Conservation (phyloP, 176 grass and related monocot genomes). For the Triticum dicoccoides region DNA sequence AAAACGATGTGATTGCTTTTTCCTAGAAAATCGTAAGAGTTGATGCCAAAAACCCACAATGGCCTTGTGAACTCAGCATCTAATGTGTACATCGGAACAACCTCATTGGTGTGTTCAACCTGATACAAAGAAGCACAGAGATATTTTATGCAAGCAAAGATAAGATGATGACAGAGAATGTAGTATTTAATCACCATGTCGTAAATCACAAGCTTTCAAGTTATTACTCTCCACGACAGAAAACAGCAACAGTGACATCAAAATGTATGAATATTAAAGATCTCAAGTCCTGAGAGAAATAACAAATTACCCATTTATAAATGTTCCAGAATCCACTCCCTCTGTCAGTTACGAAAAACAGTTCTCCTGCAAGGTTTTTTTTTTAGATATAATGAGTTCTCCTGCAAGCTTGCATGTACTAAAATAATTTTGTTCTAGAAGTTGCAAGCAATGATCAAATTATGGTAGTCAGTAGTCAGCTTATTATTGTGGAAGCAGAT, state of each 20-base stretch:
- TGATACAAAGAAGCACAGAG: slow-evolving; percentile 29
- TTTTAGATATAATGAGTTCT: slow-evolving; percentile 34
- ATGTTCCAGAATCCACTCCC: slow-evolving; percentile 92
- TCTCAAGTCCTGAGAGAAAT: neutral
- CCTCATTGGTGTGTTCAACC: slow-evolving; percentile 78
- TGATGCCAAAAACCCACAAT: slow-evolving; percentile 90
- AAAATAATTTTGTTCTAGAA: slow-evolving; percentile 5
- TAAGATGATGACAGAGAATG: neutral
- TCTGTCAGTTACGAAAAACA: slow-evolving; percentile 94
- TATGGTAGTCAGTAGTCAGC: neutral
- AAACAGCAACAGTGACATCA: neutral
- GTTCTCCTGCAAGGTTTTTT: slow-evolving; percentile 58
- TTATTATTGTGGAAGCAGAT: neutral
- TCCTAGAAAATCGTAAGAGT: slow-evolving; percentile 83
- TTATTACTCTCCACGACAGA: slow-evolving; percentile 18
- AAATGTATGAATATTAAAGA: slow-evolving; percentile 9
- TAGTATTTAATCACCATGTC: neutral
- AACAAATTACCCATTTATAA: slow-evolving; percentile 78
- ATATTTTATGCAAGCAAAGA: slow-evolving; percentile 18
- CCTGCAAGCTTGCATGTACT: slow-evolving; percentile 49
- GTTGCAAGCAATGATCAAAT: neutral
- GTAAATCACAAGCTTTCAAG: neutral
- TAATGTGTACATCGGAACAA: slow-evolving; percentile 58
- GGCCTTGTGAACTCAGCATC: slow-evolving; percentile 91
- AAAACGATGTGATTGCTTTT: slow-evolving; percentile 62